These are phyloP conservation scores for Trichoderma gracile DNA, from an alignment of 2,329 filamentous ascomycete genomes.

Conservation along the genomic window DNA sequence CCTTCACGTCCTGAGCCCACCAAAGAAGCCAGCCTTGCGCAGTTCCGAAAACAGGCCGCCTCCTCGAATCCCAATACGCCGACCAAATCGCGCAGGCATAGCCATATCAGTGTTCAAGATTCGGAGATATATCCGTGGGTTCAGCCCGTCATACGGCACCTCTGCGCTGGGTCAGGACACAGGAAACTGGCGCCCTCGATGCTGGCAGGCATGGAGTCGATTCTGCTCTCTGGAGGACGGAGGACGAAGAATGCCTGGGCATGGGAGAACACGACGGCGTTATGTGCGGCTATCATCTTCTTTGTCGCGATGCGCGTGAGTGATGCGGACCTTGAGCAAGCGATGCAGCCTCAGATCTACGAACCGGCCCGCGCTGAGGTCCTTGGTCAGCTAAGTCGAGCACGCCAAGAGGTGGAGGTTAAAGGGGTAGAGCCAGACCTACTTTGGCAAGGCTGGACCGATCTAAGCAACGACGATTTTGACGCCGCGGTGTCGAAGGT, in stretches of 20 bases:
- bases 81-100: constrained; percentile 45
- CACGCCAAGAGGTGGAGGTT: constrained; percentile 45
- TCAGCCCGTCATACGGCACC: constrained; percentile 64
- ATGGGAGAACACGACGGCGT: constrained; percentile 49
- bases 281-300: constrained; percentile 62
- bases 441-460: constrained; percentile 56
- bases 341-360: constrained; percentile 48
- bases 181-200: constrained; percentile 69
- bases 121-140: constrained; percentile 63
- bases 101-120: constrained; percentile 34
- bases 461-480: constrained; percentile 55
- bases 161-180: constrained; percentile 62
- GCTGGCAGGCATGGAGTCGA: constrained; percentile 68
- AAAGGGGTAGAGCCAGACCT: constrained; percentile 47
- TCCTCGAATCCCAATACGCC: constrained; percentile 39
- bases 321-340: constrained; percentile 42
- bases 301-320: constrained; percentile 57
- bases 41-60: constrained; percentile 43
- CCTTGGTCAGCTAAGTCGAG: constrained; percentile 44
- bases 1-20: constrained; percentile 49
- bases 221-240: constrained; percentile 47
- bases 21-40: constrained; percentile 48
- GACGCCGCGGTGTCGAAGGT: constrained; percentile 63
- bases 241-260: constrained; percentile 52
- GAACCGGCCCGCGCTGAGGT: constrained; percentile 49